Percentiles rank a stretch among this genome's conserved stretches.
These are phyloP conservation scores for Pterocarpus macrocarpus DNA, from an alignment of 306 rosid species.

Conservation along the genomic window DNA sequence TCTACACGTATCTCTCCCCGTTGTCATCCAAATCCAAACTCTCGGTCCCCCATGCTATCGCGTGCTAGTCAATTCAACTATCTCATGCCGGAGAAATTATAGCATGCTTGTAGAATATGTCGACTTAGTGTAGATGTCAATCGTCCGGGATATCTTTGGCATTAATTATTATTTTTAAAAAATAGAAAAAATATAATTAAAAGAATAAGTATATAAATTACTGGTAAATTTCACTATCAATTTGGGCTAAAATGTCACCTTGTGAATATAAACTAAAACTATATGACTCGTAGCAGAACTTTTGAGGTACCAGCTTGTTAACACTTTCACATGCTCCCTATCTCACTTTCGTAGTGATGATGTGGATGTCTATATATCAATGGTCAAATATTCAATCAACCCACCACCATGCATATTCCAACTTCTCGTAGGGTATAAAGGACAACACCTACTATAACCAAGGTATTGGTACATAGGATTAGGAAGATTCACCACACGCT, in stretches of 20 bases:
- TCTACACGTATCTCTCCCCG: no score
- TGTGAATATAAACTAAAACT: neutral
- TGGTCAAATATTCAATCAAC: neutral
- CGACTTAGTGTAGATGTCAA: no score
- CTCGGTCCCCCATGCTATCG: neutral
- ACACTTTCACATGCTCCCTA: conserved; percentile 38
- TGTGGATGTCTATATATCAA: conserved; percentile 13
- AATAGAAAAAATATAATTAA: no score
- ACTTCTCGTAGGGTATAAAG: neutral
- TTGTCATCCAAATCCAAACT: no score
- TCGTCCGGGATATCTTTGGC: no score
- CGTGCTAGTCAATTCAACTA: conserved; percentile 25
- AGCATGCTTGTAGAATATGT: no score
- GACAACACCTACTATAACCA: neutral
- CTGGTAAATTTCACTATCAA: no score
- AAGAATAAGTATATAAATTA: no score
- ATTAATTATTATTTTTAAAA: no score
- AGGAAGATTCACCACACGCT: conserved; percentile 17
- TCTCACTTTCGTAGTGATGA: neutral
- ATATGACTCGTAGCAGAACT: neutral
- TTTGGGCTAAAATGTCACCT: no score
- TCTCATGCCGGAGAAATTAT: no score
- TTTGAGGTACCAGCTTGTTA: neutral
- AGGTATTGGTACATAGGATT: neutral
- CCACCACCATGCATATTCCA: conserved; percentile 28